phyloP scores from a whole-genome alignment of 1,284 basidiomycete species.

The Cutaneotrichosporon mucoides region DNA sequence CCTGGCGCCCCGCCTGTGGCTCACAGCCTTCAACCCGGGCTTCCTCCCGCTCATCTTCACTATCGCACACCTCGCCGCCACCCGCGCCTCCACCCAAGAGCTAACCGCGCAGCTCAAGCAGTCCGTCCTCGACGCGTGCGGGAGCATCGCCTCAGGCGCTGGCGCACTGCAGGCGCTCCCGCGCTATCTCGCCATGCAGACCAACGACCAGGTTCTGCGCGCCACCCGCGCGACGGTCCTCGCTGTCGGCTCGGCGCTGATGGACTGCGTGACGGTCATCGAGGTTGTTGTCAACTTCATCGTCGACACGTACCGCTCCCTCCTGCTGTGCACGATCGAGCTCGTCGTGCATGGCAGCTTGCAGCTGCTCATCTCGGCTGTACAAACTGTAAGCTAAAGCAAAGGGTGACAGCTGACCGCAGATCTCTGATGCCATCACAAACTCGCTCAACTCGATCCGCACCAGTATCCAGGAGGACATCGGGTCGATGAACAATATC shows the following conservation, averaged over 20 bases:
- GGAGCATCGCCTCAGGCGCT: constrained; percentile 75
- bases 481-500: constrained; percentile 63
- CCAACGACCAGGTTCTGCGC: constrained; percentile 71
- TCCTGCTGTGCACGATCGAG: constrained; percentile 88
- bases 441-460: constrained; percentile 60
- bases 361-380: constrained; percentile 71
- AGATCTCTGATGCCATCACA: constrained; percentile 69
- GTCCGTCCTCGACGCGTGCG: constrained; percentile 70
- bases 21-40: constrained; percentile 63
- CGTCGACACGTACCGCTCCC: constrained; percentile 83
- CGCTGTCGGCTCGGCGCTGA: constrained; percentile 66
- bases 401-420: constrained; percentile 7
- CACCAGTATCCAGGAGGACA: constrained; percentile 66
- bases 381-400: constrained; percentile 58
- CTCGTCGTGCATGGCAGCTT: constrained; percentile 78
- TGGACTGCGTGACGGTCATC: constrained; percentile 66
- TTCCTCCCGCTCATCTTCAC: constrained; percentile 82
- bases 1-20: constrained; percentile 71
- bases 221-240: constrained; percentile 73
- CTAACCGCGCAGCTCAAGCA: constrained; percentile 67
- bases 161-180: constrained; percentile 78
- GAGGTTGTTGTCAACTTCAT: constrained; percentile 86
- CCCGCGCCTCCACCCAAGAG: constrained; percentile 59
- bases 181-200: constrained; percentile 74
- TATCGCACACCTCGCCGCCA: constrained; percentile 71